Evolutionary conservation across 1,284 basidiomycete species (phyloP).

Genomic region (Trichosporon asahii): DNA sequence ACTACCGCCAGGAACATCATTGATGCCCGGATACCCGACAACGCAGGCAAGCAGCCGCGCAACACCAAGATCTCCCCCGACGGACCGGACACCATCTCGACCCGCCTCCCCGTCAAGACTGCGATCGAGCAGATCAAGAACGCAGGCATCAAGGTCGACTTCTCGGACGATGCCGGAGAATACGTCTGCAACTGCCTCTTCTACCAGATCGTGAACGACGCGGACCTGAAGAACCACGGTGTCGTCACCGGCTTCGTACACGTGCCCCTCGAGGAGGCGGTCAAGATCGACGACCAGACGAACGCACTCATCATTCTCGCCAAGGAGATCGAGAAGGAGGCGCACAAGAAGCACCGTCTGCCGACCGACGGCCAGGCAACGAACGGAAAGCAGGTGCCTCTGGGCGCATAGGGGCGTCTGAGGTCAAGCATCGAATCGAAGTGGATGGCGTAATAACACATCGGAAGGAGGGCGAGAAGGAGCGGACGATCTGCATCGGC

Average conservation of each 20-base stretch:
- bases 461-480: neutral
- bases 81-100: neutral
- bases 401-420: neutral
- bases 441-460: neutral
- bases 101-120: conserved; percentile 14
- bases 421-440: neutral
- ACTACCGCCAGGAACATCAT: conserved; percentile 19
- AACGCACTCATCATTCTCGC: conserved; percentile 19
- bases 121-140: conserved; percentile 8
- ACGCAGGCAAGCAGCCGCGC: conserved; percentile 19
- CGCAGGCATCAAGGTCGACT: conserved; percentile 13
- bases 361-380: neutral
- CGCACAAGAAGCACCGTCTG: neutral
- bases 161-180: conserved; percentile 18
- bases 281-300: conserved; percentile 17
- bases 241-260: conserved; percentile 20
- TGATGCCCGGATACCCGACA: conserved; percentile 19
- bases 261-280: conserved; percentile 13
- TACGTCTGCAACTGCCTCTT: conserved; percentile 26
- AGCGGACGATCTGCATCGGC: neutral
- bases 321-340: neutral
- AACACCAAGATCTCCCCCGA: conserved; percentile 12
- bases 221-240: neutral
- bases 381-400: neutral
- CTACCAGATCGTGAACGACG: conserved; percentile 13